phyloP scores from a whole-genome alignment of 192 early-diverging fungal genomes.

The Backusella liffmaniae region DNA sequence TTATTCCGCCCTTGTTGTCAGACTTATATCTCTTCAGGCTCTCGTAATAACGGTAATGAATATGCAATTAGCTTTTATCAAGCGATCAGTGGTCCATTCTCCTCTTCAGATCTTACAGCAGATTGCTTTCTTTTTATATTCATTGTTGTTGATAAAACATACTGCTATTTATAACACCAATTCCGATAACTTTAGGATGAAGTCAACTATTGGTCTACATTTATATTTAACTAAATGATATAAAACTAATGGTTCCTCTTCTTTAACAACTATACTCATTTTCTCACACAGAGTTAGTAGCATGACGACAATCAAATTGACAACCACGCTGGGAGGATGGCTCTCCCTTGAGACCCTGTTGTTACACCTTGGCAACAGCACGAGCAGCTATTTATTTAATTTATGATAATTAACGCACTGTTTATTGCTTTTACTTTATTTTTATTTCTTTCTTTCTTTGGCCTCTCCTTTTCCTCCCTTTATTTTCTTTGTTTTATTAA shows the following conservation, averaged over 20 bases:
- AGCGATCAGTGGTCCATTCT: no score
- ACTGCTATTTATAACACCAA: no score
- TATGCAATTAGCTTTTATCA: no score
- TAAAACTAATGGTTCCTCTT: neutral
- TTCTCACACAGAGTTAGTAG: constrained; percentile 55
- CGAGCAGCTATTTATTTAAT: constrained; percentile 3
- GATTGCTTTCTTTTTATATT: no score
- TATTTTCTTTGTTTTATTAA: constrained; percentile 6
- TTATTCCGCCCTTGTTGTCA: no score
- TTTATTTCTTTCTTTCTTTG: neutral
- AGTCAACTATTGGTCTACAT: no score
- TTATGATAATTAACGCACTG: neutral
- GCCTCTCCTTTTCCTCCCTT: neutral
- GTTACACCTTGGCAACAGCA: constrained; percentile 25
- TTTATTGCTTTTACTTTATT: neutral
- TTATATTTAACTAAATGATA: neutral
- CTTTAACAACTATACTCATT: neutral
- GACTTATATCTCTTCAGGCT: no score
- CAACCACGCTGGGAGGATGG: constrained; percentile 50
- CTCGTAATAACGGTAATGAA: no score
- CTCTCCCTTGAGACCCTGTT: constrained; percentile 19
- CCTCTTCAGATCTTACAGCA: no score
- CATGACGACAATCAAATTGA: constrained; percentile 83
- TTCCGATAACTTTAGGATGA: no score
- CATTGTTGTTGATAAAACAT: no score